phyloP scores from a whole-genome alignment of 2,329 filamentous ascomycete genomes.

The Diaporthe vaccinii region DNA sequence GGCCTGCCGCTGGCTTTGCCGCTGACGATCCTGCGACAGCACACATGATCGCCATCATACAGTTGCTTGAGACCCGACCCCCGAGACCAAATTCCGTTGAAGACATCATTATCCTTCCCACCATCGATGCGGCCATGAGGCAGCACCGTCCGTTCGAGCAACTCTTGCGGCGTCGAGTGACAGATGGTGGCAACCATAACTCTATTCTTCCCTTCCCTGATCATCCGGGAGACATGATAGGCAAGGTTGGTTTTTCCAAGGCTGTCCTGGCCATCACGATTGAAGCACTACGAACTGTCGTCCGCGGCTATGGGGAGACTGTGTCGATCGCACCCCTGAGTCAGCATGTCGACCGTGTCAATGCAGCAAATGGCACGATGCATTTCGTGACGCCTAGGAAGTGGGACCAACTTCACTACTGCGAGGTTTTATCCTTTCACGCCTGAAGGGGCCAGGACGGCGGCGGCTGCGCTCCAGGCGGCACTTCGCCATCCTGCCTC shows the following conservation, averaged over 20 bases:
- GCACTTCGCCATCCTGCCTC: background rate
- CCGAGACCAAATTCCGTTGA: background rate
- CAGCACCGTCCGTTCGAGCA: background rate
- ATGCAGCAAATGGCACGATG: background rate
- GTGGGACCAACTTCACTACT: too few relatives aligned
- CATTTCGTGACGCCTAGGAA: background rate
- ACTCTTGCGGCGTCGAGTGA: background rate
- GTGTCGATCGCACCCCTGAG: background rate
- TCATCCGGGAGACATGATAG: background rate
- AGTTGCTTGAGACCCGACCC: background rate
- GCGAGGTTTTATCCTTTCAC: background rate
- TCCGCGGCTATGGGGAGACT: background rate
- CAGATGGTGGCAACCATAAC: background rate
- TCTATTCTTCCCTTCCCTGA: background rate
- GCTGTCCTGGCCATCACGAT: background rate
- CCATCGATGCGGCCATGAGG: background rate
- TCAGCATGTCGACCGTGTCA: background rate
- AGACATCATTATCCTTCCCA: background rate
- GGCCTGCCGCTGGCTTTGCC: background rate
- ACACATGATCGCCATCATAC: background rate
- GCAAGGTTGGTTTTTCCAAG: background rate
- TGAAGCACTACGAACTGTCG: background rate
- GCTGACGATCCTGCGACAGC: background rate
- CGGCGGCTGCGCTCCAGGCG: background rate
- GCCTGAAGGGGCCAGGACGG: background rate